Conservation (phyloP, 176 grass and related monocot species). For the Musa troglodytarum region DNA sequence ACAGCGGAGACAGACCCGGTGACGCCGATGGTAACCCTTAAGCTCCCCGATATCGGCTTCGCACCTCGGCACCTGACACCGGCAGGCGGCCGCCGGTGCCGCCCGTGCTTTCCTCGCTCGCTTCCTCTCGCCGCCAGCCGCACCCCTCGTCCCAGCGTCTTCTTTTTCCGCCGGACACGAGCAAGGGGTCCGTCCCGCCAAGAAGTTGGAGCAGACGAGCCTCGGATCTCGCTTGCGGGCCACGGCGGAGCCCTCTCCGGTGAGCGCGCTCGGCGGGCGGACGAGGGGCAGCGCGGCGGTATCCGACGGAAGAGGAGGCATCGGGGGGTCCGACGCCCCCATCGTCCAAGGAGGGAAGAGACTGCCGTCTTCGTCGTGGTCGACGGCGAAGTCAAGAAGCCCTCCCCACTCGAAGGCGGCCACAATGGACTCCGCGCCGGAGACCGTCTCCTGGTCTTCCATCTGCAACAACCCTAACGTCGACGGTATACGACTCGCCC, state of each 20-base stretch:
- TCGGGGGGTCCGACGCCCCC: neutral
- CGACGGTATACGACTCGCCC: no score
- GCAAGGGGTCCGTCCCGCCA: constrained; percentile 61
- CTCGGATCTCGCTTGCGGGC: constrained; percentile 74
- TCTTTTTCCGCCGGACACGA: constrained; percentile 33
- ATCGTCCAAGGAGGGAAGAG: constrained; percentile 38
- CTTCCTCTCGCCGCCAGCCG: constrained; percentile 4
- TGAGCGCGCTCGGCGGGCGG: neutral
- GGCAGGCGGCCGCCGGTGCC: constrained; percentile 29
- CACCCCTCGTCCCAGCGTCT: neutral
- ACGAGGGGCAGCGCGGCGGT: neutral
- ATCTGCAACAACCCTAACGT: neutral
- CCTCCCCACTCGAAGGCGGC: constrained; percentile 56
- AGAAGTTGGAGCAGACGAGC: constrained; percentile 75
- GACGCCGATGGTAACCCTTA: constrained; percentile 84
- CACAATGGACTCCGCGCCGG: no score
- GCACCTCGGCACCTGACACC: constrained; percentile 72
- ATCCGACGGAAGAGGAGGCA: neutral
- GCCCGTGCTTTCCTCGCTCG: neutral
- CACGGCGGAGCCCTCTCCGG: constrained; percentile 19
- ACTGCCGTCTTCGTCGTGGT: constrained; percentile 29
- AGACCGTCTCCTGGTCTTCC: neutral
- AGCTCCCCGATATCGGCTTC: constrained; percentile 72
- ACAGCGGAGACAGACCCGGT: constrained; percentile 71
- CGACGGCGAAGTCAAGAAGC: constrained; percentile 42